Evolutionary conservation across 345 rosid genomes (phyloP).

Genomic region (Gossypium arboreum): DNA sequence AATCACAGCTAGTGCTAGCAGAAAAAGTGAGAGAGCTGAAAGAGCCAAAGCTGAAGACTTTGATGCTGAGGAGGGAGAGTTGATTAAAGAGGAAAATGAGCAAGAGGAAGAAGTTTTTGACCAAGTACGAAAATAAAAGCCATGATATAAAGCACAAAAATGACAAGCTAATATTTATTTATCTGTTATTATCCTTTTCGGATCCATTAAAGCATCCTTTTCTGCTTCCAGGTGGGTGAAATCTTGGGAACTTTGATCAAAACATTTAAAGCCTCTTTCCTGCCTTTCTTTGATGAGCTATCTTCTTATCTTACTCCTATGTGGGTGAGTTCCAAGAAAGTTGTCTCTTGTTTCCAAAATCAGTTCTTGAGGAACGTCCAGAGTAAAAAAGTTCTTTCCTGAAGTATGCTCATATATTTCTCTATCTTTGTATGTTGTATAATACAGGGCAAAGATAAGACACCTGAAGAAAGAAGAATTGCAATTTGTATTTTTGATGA

Average conservation of each 20-base stretch:
- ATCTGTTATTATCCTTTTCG: neutral
- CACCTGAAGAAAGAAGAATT: constrained; percentile 96
- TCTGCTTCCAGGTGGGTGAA: constrained; percentile 76
- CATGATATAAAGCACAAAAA: neutral
- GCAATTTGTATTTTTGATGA: constrained; percentile 99
- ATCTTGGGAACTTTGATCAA: constrained; percentile 96
- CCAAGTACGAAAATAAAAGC: constrained; percentile 49
- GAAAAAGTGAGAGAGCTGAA: constrained; percentile 89
- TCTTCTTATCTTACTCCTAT: constrained; percentile 94
- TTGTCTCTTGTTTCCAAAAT: neutral
- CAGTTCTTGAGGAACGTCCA: neutral
- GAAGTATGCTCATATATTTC: constrained; percentile 10
- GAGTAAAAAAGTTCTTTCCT: neutral
- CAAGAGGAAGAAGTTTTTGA: constrained; percentile 99
- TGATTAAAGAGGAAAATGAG: constrained; percentile 97
- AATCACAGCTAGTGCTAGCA: constrained; percentile 90
- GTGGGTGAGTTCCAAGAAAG: constrained; percentile 73
- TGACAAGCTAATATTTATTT: neutral
- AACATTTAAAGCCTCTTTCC: constrained; percentile 84
- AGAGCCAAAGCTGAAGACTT: constrained; percentile 94
- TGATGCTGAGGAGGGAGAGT: constrained; percentile 96
- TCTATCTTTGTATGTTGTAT: neutral
- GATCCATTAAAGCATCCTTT: neutral
- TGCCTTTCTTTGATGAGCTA: constrained; percentile 89
- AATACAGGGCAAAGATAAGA: constrained; percentile 90